phyloP scores from a whole-genome alignment of 176 grass and related monocot genomes.

The Aegilops sharonensis region DNA sequence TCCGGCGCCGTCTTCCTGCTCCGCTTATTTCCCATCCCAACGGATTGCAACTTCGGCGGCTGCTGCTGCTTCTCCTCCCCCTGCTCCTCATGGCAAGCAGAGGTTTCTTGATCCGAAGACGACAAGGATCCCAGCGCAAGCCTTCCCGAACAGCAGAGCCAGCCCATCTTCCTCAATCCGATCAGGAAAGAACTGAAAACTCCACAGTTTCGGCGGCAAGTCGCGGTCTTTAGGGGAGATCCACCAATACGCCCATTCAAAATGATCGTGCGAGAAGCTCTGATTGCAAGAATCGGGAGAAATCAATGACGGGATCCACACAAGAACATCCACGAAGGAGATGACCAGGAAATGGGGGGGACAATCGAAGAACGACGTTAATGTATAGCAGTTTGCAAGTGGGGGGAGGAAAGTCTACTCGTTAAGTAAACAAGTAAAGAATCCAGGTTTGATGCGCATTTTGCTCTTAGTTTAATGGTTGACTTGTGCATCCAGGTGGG shows the following conservation, averaged over 20 bases:
- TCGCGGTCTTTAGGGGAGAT: not conserved
- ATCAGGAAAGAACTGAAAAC: constrained; percentile 22
- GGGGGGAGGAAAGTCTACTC: constrained; percentile 19
- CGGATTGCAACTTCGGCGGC: not conserved
- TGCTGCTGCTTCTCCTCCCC: not conserved
- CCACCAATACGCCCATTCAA: not conserved
- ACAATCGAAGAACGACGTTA: not conserved
- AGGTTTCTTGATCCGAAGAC: constrained; percentile 2
- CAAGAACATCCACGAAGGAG: not conserved
- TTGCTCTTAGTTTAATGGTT: constrained; percentile 29
- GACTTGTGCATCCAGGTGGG: constrained; percentile 19
- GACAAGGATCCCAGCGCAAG: not conserved
- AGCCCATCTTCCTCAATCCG: constrained; percentile 23
- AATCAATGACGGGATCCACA: not conserved
- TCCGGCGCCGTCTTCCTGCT: constrained; percentile 20
- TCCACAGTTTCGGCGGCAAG: not conserved
- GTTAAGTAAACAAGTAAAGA: constrained; percentile 19
- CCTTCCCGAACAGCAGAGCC: not conserved
- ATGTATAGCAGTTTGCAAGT: constrained; percentile 20
- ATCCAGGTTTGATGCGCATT: constrained; percentile 9
- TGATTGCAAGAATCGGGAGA: not conserved
- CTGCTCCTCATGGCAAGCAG: constrained; percentile 10
- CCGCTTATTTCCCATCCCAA: constrained; percentile 7
- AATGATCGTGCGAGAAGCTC: not conserved
- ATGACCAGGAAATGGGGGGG: not conserved